Evolutionary conservation across 768 basidiomycete species (phyloP).

Genomic region (Phanerochaete carnosa): DNA sequence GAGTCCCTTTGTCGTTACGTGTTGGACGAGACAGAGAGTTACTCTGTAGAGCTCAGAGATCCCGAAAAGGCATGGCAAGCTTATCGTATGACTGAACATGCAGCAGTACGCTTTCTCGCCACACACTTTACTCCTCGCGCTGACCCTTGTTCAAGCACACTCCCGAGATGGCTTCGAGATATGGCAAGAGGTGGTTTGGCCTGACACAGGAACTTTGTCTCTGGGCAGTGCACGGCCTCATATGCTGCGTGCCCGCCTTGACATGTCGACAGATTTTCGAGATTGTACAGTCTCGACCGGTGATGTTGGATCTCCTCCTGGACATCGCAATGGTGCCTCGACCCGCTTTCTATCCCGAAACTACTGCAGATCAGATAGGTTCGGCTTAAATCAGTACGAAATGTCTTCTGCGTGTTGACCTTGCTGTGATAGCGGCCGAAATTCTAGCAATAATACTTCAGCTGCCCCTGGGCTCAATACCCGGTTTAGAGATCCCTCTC

Average conservation of each 20-base stretch:
- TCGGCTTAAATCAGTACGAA: not conserved
- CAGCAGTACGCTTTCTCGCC: not conserved
- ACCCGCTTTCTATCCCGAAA: conserved; percentile 28
- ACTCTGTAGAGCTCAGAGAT: conserved; percentile 1
- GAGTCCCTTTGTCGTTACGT: not conserved
- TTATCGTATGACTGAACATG: not conserved
- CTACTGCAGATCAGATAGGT: conserved; percentile 8
- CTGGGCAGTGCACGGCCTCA: conserved; percentile 12
- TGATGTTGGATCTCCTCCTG: conserved; percentile 22
- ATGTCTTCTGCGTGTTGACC: conserved; percentile 15
- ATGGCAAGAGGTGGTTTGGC: conserved; percentile 21
- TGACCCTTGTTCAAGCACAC: not conserved
- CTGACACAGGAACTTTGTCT: conserved; percentile 19
- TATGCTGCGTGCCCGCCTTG: conserved; percentile 12
- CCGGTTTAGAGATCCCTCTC: not conserved
- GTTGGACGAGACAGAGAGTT: not conserved
- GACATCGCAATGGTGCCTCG: conserved; percentile 23
- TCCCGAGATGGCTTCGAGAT: not conserved
- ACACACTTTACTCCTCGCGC: not conserved
- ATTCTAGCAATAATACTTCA: conserved; percentile 24
- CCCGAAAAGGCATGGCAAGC: conserved; percentile 5
- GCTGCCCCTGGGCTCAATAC: conserved; percentile 13
- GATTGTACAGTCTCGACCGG: conserved; percentile 17
- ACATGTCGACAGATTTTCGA: conserved; percentile 15
- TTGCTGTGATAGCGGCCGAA: conserved; percentile 20